These are phyloP conservation scores for Tremella fuciformis DNA, from an alignment of 768 basidiomycete species.

Conservation along the genomic window DNA sequence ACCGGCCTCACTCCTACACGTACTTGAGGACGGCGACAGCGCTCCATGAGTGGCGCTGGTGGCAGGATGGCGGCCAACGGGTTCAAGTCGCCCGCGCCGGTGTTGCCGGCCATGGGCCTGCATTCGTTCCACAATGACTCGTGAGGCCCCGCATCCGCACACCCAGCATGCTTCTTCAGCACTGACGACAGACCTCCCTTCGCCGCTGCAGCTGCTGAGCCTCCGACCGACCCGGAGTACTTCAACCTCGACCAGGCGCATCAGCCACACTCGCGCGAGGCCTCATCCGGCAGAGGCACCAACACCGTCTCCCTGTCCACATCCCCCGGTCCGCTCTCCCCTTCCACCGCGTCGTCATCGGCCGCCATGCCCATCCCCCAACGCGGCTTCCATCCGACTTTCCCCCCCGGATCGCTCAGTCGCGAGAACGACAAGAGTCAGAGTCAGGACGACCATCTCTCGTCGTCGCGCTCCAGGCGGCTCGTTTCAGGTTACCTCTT, in stretches of 20 bases:
- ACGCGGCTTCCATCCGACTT: slow-evolving; percentile 2
- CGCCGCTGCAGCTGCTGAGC: slow-evolving; percentile 27
- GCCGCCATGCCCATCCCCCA: slow-evolving; percentile 3
- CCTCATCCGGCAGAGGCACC: neutral
- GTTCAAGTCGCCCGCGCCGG: slow-evolving; percentile 45
- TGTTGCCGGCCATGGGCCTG: slow-evolving; percentile 47
- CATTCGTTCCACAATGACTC: slow-evolving; percentile 49
- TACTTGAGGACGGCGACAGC: too few relatives aligned
- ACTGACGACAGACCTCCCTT: slow-evolving; percentile 36
- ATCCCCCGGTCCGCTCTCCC: slow-evolving; percentile 1
- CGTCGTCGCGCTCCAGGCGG: slow-evolving; percentile 31
- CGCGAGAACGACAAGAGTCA: neutral
- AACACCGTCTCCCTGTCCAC: slow-evolving; percentile 7
- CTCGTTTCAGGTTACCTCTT: slow-evolving; percentile 49
- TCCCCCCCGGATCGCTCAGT: neutral
- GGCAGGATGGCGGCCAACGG: slow-evolving; percentile 17
- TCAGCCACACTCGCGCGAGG: too few relatives aligned
- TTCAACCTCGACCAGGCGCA: slow-evolving; percentile 27
- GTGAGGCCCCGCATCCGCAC: slow-evolving; percentile 16
- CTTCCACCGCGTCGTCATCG: neutral
- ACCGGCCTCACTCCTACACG: too few relatives aligned
- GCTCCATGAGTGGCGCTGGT: too few relatives aligned
- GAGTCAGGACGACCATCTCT: slow-evolving; percentile 28
- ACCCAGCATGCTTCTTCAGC: neutral
- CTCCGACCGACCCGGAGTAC: slow-evolving; percentile 26